Evolutionary conservation across 305 asterid species (phyloP).

Genomic region (Fraxinus angustifolia): DNA sequence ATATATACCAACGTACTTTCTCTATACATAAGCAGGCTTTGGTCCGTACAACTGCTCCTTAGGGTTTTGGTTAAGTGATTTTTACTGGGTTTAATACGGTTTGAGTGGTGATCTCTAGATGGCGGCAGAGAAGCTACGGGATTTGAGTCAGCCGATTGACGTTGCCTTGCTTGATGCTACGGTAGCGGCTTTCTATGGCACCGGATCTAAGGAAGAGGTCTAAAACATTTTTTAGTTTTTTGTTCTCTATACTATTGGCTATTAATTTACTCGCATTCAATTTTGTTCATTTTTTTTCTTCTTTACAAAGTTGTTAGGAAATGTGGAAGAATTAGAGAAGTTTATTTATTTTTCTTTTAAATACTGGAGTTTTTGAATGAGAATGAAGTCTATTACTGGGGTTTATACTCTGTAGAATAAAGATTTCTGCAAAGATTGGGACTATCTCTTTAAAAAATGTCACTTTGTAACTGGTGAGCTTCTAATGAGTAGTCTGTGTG

Average conservation of each 20-base stretch:
- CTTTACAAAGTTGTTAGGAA: constrained; percentile 3
- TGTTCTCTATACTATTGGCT: neutral
- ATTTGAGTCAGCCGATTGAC: constrained; percentile 84
- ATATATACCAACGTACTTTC: neutral
- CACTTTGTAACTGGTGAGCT: neutral
- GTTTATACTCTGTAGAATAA: neutral
- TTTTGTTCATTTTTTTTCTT: neutral
- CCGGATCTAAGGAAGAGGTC: constrained; percentile 97
- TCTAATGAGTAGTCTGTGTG: neutral
- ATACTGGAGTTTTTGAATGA: neutral
- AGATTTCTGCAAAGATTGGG: neutral
- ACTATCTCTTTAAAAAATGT: neutral
- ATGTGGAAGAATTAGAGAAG: constrained; percentile 4
- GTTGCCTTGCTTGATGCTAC: constrained; percentile 87
- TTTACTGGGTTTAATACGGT: constrained; percentile 40
- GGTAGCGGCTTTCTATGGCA: constrained; percentile 89
- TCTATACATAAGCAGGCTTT: constrained; percentile 29
- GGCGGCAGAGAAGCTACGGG: constrained; percentile 87
- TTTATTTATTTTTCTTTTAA: neutral
- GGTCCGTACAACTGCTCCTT: constrained; percentile 9
- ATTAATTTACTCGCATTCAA: neutral
- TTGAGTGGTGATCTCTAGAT: constrained; percentile 41
- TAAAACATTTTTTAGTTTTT: constrained; percentile 4
- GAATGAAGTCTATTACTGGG: neutral
- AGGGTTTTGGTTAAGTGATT: constrained; percentile 43